Conservation (phyloP, 2,329 filamentous ascomycete species). For the Chaetomium globosum region DNA sequence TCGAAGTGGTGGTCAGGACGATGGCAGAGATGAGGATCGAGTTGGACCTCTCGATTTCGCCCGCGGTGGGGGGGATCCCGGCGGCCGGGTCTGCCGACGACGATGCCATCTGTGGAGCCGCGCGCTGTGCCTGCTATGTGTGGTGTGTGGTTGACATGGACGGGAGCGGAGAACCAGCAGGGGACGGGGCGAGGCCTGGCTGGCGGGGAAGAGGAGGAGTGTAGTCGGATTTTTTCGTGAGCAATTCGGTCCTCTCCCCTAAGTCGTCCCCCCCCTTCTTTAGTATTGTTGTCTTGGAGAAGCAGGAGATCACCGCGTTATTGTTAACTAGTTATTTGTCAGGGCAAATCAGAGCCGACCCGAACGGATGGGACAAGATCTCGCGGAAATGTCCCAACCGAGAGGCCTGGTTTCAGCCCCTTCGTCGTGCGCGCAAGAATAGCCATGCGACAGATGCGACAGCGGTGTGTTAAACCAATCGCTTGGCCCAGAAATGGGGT, state of each 20-base stretch:
- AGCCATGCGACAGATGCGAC: background rate
- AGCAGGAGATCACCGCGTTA: background rate
- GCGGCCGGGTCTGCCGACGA: background rate
- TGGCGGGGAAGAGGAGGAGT: no score
- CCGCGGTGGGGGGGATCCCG: background rate
- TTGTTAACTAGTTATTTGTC: background rate
- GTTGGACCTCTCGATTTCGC: background rate
- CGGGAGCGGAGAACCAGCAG: background rate
- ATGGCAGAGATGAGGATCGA: slow-evolving; percentile 7
- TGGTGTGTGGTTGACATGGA: background rate
- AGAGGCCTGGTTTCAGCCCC: background rate
- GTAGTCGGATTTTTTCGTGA: background rate
- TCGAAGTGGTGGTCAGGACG: slow-evolving; percentile 1
- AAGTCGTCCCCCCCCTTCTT: background rate
- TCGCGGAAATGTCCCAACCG: background rate
- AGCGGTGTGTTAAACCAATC: background rate
- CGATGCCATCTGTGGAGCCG: slow-evolving; percentile 1
- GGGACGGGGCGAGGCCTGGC: background rate
- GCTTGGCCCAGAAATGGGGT: background rate
- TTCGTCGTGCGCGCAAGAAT: slow-evolving; percentile 1
- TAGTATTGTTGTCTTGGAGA: background rate
- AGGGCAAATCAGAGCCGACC: background rate
- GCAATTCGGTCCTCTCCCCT: background rate
- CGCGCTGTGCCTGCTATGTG: background rate
- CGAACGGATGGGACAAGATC: background rate